Evolutionary conservation across 2,329 filamentous ascomycete genomes (phyloP), one percentile per base, ranked within the genome.

Genomic region (Xylariaceae sp.): DNA sequence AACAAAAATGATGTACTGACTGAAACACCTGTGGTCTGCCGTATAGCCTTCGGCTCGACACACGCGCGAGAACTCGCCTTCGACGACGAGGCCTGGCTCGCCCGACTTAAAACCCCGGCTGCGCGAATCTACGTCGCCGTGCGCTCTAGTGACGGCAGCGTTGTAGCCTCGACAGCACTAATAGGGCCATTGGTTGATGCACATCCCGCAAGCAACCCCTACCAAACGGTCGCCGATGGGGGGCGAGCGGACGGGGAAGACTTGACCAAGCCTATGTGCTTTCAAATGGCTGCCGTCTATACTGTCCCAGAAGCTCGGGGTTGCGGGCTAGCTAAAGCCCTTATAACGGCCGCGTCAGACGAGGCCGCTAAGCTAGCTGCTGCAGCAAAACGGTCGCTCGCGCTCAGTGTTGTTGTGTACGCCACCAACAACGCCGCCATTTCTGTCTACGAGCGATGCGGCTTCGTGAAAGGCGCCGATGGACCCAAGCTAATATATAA

Each of bases 251-350:
- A 17, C 37, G 27, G 29, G 42, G 51, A 46, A 22, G 47, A 42
- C 16, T 44, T 27, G 10, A 22, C n/a, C 14, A 17, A 44, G 39
- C 41, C 53, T 20, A 17, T 59, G 7, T 58, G 60, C 44, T 69
- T 57, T 45, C 59, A 64, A 27, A 56, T 70, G 33, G 61, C 64
- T 40, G 67, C 61, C 17, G 64, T 70, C 48, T 71, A 66, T 46
- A 69, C 65, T 7, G 47, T 56, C n/a, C 65, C 65, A 29, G 56
- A 64, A 39, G 60, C 60, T 44, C 64, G 67, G 12, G 61, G 66
- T 1, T 58, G 57, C 39, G 67, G 67, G 8, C 52, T 68, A 23
- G 67, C 61, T 8, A 61, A 60, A 44, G 53, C 54, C 2, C 52
- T 70, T 21, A 58, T 67, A 38, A 54, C 56, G 23, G 54, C 48